These are phyloP conservation scores for Sporobolomyces roseus DNA, from an alignment of 768 basidiomycete genomes.

Conservation along the genomic window DNA sequence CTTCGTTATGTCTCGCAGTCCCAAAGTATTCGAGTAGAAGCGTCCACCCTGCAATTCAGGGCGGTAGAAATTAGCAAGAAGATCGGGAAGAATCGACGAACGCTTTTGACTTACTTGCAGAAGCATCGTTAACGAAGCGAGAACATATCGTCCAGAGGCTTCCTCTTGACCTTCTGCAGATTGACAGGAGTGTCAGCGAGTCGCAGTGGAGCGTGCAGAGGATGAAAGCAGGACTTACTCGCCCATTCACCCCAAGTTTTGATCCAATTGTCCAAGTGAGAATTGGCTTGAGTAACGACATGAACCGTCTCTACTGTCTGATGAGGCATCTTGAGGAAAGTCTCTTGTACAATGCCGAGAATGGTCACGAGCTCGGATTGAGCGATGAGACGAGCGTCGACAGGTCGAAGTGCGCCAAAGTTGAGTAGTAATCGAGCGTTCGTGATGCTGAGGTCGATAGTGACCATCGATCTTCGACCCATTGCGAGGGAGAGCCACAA, in stretches of 20 bases:
- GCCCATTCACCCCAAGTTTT: slow-evolving; percentile 34
- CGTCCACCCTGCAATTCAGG: slow-evolving; percentile 6
- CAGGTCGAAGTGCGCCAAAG: slow-evolving; percentile 30
- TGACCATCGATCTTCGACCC: slow-evolving; percentile 36
- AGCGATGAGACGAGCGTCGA: slow-evolving; percentile 37
- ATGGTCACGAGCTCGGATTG: slow-evolving; percentile 36
- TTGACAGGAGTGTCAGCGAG: no score
- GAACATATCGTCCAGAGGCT: slow-evolving; percentile 18
- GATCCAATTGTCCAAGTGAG: slow-evolving; percentile 29
- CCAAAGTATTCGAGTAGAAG: slow-evolving; percentile 30
- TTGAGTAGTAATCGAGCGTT: slow-evolving; percentile 28
- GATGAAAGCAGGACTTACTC: neutral
- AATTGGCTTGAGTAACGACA: slow-evolving; percentile 24
- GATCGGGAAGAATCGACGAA: neutral
- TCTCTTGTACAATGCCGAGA: slow-evolving; percentile 34
- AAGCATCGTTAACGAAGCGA: slow-evolving; percentile 4
- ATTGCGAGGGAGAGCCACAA: slow-evolving; percentile 37
- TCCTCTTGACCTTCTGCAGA: slow-evolving; percentile 25
- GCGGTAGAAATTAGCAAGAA: neutral
- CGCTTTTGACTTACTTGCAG: slow-evolving; percentile 15
- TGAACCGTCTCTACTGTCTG: slow-evolving; percentile 24
- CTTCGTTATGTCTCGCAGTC: slow-evolving; percentile 32
- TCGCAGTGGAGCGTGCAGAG: neutral
- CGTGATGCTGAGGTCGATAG: slow-evolving; percentile 37
- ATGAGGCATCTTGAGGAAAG: slow-evolving; percentile 34